Evolutionary conservation across 352 stramenopile species (phyloP).

Genomic region (Phytophthora quininea): DNA sequence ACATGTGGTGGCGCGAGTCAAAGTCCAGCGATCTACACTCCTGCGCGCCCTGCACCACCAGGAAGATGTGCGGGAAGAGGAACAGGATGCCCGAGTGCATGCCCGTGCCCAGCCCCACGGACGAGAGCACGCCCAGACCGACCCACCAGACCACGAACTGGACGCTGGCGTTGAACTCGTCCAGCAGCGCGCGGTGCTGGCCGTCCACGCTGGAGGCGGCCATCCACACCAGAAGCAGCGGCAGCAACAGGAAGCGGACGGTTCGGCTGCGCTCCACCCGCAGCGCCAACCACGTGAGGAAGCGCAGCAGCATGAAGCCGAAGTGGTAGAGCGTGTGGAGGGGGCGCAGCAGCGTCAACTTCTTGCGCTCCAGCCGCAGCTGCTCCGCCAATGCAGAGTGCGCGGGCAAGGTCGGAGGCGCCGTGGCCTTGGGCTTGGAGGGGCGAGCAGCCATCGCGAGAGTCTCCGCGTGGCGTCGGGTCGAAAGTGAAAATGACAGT

Average conservation of each 20-base stretch:
- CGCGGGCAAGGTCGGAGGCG: background rate
- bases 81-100: constrained; percentile 96
- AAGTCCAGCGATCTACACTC: constrained; percentile 90
- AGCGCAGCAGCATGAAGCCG: constrained; percentile 72
- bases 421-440: background rate
- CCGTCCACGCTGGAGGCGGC: constrained; percentile 68
- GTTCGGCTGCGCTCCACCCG: constrained; percentile 69
- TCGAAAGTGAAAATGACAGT: constrained; percentile 13
- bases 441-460: background rate
- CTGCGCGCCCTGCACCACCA: constrained; percentile 88
- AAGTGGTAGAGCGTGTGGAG: constrained; percentile 84
- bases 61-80: constrained; percentile 95
- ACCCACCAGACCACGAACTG: constrained; percentile 95
- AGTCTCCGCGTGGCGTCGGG: constrained; percentile 12
- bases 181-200: constrained; percentile 74
- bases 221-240: constrained; percentile 72
- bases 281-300: constrained; percentile 74
- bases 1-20: constrained; percentile 89
- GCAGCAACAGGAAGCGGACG: constrained; percentile 81
- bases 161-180: constrained; percentile 84
- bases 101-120: constrained; percentile 92
- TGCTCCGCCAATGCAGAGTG: constrained; percentile 47
- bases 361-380: constrained; percentile 80
- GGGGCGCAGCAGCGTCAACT: constrained; percentile 82
- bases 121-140: constrained; percentile 93